Evolutionary conservation across 768 basidiomycete species (phyloP).

Genomic region (Russula olivacea): DNA sequence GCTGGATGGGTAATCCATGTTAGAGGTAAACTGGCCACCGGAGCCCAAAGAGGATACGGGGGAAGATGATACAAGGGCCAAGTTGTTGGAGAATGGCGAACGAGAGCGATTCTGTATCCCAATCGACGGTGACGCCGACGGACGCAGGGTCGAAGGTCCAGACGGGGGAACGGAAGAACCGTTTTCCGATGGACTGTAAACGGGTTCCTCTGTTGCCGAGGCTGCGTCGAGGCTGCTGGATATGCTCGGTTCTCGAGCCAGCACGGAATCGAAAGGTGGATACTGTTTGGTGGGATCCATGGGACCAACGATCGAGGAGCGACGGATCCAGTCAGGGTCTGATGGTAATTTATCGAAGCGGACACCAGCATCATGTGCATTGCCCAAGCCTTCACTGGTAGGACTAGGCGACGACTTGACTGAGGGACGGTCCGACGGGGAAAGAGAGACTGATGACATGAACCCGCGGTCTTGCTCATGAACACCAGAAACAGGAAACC

Average conservation of each 20-base stretch:
- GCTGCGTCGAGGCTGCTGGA: conserved; percentile 24
- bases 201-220: conserved; percentile 17
- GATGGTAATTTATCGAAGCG: conserved; percentile 24
- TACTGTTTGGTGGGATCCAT: conserved; percentile 26
- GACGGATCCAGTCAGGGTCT: conserved; percentile 30
- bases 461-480: conserved; percentile 41
- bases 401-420: conserved; percentile 68
- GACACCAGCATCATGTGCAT: conserved; percentile 27
- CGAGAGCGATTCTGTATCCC: conserved; percentile 30
- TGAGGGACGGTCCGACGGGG: conserved; percentile 61
- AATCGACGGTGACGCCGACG: conserved; percentile 19
- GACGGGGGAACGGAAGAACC: conserved; percentile 13
- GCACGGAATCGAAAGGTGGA: conserved; percentile 29
- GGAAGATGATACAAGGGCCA: conserved; percentile 55
- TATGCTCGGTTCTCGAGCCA: conserved; percentile 18
- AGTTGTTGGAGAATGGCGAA: conserved; percentile 41
- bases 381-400: conserved; percentile 34
- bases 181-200: conserved; percentile 11
- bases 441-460: conserved; percentile 50
- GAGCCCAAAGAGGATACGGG: conserved; percentile 78
- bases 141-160: conserved; percentile 23
- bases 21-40: conserved; percentile 53
- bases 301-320: conserved; percentile 20
- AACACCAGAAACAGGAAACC: conserved; percentile 43
- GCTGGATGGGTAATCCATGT: conserved; percentile 41